Conservation (phyloP, 208 protist genomes). For the Leptomonas pyrrhocoris region DNA sequence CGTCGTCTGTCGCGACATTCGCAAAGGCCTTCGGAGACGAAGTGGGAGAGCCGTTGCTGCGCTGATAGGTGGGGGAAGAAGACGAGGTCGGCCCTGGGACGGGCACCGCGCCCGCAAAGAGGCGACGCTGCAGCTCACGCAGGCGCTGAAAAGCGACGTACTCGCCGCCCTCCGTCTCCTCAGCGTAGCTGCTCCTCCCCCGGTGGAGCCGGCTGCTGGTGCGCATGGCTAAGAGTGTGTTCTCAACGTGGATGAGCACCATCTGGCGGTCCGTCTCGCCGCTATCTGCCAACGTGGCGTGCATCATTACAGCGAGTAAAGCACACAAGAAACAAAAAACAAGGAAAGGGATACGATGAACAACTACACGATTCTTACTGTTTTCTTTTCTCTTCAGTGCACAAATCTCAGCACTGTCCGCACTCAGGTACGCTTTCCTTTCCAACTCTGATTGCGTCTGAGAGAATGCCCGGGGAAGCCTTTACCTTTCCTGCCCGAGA, state of each 20-base stretch:
- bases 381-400: no score
- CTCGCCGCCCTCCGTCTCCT: slow-evolving; percentile 11
- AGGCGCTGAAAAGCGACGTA: slow-evolving; percentile 14
- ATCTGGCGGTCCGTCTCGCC: slow-evolving; percentile 35
- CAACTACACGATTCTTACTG: no score
- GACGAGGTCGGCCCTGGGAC: slow-evolving; percentile 11
- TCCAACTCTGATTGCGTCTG: no score
- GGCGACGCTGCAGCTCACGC: slow-evolving; percentile 24
- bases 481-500: no score
- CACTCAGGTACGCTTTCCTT: no score
- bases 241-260: slow-evolving; percentile 35
- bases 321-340: neutral
- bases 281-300: neutral
- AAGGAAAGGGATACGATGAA: slow-evolving; percentile 1
- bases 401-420: no score
- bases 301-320: neutral
- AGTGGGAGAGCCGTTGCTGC: neutral
- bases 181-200: slow-evolving; percentile 1
- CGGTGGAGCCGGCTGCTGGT: slow-evolving; percentile 17
- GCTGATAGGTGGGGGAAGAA: slow-evolving; percentile 13
- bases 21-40: neutral
- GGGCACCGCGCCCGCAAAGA: slow-evolving; percentile 30
- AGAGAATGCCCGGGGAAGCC: no score
- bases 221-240: slow-evolving; percentile 32
- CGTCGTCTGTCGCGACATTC: neutral